Evolutionary conservation across 306 rosid genomes (phyloP), one percentile per base, ranked within the genome.

Genomic region (Malus asiatica): DNA sequence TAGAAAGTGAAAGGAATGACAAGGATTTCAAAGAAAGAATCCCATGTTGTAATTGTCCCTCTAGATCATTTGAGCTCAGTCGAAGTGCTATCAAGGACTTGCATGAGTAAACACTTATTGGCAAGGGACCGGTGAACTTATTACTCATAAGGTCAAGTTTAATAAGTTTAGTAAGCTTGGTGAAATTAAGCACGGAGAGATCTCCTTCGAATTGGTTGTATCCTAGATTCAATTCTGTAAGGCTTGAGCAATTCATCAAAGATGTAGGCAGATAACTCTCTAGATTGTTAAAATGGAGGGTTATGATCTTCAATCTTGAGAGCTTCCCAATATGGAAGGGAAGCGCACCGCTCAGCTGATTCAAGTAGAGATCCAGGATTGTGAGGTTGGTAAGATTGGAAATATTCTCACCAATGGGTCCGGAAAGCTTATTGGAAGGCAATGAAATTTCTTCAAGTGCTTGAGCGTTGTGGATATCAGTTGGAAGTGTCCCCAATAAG

Each of bases 211-310:
- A 51, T n/a, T 4, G 25, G n/a, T 70, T 69, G 15, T 0, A 14
- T 29, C 44, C 62, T 60, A 70, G 27, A 70, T 27, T 2, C 15
- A 70, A 3, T 18, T 70, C 74, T 19, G 2, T 19, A 70, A 70
- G 74, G 11, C 32, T 30, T 18, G 74, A 29, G 62, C 74, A 70
- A 30, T 70, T 70, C 62, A 70, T 70, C 74, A 51, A 29, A 51
- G 74, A 51, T 19, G 61, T 11, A 2, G 74, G 74, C 10, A 70
- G 45, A 5, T 9, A 30, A 29, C 18, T 60, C 25, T 51, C 27
- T 29, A 70, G 29, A 8, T 51, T 29, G 74, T 70, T 70, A 42
- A 51, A 70, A 51, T 70, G 62, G 32, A 51, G 62, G 16, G 7
- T 3, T 13, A 51, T 3, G 25, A 70, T 15, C 16, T 29, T 27